Conservation (phyloP, 2,329 filamentous ascomycete genomes). For the Onygenales sp. region DNA sequence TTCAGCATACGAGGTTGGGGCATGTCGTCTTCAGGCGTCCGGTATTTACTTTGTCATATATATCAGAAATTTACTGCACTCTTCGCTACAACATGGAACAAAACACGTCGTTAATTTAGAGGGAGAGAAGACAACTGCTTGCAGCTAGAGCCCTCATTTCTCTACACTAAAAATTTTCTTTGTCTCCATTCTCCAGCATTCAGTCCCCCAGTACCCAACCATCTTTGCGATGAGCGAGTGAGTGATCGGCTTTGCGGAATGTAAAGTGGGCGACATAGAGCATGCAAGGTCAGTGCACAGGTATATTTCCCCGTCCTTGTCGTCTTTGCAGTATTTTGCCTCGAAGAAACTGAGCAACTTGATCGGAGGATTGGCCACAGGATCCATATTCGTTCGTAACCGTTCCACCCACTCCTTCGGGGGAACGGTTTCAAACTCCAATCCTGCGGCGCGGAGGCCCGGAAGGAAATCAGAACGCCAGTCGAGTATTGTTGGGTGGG, state of each 20-base stretch:
- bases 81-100: too few relatives aligned
- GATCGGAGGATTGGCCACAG: slow-evolving; percentile 40
- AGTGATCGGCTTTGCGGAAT: not conserved
- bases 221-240: not conserved
- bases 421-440: slow-evolving; percentile 20
- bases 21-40: too few relatives aligned
- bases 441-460: slow-evolving; percentile 38
- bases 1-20: too few relatives aligned
- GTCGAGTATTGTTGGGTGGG: slow-evolving; percentile 41
- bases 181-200: not conserved
- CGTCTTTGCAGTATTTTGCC: slow-evolving; percentile 41
- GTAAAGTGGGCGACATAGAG: not conserved
- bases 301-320: not conserved
- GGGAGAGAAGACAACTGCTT: too few relatives aligned
- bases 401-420: slow-evolving; percentile 22
- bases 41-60: too few relatives aligned
- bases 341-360: slow-evolving; percentile 47
- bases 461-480: slow-evolving; percentile 48
- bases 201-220: not conserved
- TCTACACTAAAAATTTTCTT: not conserved
- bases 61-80: too few relatives aligned
- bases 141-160: too few relatives aligned
- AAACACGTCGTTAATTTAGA: too few relatives aligned
- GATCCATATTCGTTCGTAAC: slow-evolving; percentile 39
- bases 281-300: not conserved